phyloP scores from a whole-genome alignment of 2,329 filamentous ascomycete genomes.

The Apiospora saccharicola region DNA sequence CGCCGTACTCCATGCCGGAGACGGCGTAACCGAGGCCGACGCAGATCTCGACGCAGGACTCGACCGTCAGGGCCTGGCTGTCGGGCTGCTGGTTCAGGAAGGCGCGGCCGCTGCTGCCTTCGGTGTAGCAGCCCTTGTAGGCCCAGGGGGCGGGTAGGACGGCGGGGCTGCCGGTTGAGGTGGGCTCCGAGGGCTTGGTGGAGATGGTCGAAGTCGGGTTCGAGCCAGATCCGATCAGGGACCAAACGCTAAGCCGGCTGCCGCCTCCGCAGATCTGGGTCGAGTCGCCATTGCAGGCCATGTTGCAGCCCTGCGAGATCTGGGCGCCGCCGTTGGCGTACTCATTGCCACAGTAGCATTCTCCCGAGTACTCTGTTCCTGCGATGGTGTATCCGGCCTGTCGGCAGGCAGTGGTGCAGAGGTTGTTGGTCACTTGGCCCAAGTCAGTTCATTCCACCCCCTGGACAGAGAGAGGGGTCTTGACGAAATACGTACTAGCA shows the following conservation, averaged over 20 bases:
- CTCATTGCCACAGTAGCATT: constrained; percentile 31
- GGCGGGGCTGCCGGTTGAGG: constrained; percentile 23
- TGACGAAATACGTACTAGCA: constrained; percentile 24
- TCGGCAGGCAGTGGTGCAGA: constrained; percentile 30
- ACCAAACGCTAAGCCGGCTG: constrained; percentile 33
- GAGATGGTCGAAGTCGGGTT: constrained; percentile 21
- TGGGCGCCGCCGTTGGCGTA: constrained; percentile 26
- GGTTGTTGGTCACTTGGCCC: constrained; percentile 32
- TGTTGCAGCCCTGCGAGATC: constrained; percentile 26
- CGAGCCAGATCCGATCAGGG: constrained; percentile 25
- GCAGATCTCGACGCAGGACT: constrained; percentile 36
- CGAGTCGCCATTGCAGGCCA: constrained; percentile 33
- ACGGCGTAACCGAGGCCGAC: constrained; percentile 37
- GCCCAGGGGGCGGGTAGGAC: constrained; percentile 31
- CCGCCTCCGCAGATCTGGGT: constrained; percentile 29
- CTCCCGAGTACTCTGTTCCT: constrained; percentile 31
- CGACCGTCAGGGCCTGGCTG: constrained; percentile 33
- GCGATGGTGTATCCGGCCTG: constrained; percentile 30
- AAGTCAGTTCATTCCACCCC: not conserved
- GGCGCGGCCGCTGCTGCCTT: constrained; percentile 33
- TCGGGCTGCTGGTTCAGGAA: constrained; percentile 34
- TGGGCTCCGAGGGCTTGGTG: constrained; percentile 11
- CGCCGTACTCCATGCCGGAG: constrained; percentile 42
- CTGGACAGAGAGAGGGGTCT: not conserved
- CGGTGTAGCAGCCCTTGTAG: constrained; percentile 35